Evolutionary conservation across 768 basidiomycete species (phyloP).

Genomic region (Gymnopilus dilepis): DNA sequence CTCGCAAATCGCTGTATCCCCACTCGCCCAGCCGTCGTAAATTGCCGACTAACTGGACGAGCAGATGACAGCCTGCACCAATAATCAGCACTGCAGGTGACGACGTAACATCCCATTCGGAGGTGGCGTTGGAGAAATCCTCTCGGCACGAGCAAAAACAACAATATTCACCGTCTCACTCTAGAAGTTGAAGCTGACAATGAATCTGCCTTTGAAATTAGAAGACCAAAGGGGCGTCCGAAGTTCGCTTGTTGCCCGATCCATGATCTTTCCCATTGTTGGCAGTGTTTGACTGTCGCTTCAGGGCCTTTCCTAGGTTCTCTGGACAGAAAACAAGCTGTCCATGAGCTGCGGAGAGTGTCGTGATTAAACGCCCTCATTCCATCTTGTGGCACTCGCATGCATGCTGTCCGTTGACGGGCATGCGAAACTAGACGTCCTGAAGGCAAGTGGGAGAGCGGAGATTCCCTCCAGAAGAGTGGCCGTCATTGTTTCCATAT

Average conservation of each 20-base stretch:
- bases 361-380: not conserved
- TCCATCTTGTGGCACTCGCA: constrained; percentile 11
- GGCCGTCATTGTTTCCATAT: constrained; percentile 18
- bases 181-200: constrained; percentile 20
- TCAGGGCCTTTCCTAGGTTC: constrained; percentile 4
- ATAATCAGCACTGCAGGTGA: not conserved
- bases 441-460: constrained; percentile 17
- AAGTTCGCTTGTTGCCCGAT: constrained; percentile 15
- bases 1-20: constrained; percentile 16
- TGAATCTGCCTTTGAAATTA: constrained; percentile 25
- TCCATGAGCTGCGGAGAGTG: not conserved
- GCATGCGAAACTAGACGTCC: constrained; percentile 23
- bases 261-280: constrained; percentile 12
- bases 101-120: not conserved
- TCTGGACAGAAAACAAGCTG: not conserved
- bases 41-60: constrained; percentile 11
- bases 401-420: constrained; percentile 22
- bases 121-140: not conserved
- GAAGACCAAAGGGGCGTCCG: constrained; percentile 7
- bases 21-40: constrained; percentile 12
- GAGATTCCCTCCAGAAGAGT: constrained; percentile 22
- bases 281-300: constrained; percentile 8
- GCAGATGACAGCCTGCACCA: constrained; percentile 6
- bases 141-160: not conserved
- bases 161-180: constrained; percentile 3